phyloP scores from a whole-genome alignment of 108 stramenopile species.

The Nitzschia sp. region DNA sequence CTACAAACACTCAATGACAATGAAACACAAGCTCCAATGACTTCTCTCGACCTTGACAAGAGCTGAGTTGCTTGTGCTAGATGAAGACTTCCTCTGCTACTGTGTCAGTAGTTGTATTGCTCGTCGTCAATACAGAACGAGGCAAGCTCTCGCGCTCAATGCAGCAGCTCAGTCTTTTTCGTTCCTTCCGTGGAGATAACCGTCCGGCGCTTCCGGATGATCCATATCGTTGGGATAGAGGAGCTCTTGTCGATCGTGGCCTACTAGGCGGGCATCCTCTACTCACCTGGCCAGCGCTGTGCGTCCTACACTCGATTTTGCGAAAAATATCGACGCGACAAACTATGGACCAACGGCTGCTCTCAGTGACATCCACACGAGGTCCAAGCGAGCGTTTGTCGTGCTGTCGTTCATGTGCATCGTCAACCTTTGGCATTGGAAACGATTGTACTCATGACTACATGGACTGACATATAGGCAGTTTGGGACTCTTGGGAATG shows the following conservation, averaged over 20 bases:
- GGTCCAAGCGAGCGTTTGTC: too few relatives aligned
- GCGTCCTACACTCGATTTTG: background rate
- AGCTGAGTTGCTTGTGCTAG: background rate
- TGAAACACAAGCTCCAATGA: background rate
- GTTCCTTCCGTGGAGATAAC: background rate
- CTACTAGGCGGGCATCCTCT: background rate
- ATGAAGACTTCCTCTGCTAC: background rate
- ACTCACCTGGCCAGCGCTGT: background rate
- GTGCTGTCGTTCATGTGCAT: background rate
- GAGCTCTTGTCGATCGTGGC: background rate
- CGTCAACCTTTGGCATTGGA: constrained; percentile 2
- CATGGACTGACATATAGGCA: too few relatives aligned
- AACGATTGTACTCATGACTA: too few relatives aligned
- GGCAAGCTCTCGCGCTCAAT: too few relatives aligned
- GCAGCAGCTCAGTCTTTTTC: background rate
- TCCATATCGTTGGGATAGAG: background rate
- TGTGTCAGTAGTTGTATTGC: background rate
- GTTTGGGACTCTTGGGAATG: too few relatives aligned
- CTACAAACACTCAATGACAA: background rate
- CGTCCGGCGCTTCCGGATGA: constrained; percentile 1
- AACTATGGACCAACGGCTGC: background rate
- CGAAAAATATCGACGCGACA: background rate
- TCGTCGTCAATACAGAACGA: too few relatives aligned
- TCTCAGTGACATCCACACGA: background rate
- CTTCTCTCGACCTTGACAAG: background rate